Evolutionary conservation across 2,329 filamentous ascomycete species (phyloP).

Genomic region (Raffaelea albimanens): DNA sequence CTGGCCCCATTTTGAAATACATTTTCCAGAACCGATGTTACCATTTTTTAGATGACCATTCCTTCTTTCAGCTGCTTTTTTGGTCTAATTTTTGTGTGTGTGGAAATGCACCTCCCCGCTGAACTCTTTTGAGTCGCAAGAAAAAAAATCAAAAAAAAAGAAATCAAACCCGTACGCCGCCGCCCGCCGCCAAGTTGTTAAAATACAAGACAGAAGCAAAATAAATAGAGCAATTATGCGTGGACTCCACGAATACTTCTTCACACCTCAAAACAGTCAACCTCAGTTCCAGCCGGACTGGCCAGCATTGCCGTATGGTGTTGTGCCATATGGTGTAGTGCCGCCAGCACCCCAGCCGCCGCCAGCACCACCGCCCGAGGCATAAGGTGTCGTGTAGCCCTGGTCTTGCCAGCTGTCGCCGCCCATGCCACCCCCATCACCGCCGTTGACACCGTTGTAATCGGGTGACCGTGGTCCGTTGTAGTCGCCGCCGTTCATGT

Average conservation of each 20-base stretch:
- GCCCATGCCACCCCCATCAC: conserved; percentile 2
- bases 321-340: conserved; percentile 34
- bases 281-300: conserved; percentile 37
- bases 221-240: background rate
- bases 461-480: conserved; percentile 59
- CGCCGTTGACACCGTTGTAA: conserved; percentile 47
- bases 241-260: background rate
- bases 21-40: too few species aligned
- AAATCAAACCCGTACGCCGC: background rate
- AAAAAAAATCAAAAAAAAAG: conserved; percentile 1
- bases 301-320: conserved; percentile 41
- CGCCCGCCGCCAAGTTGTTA: background rate
- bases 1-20: too few species aligned
- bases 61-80: too few species aligned
- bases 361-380: conserved; percentile 28
- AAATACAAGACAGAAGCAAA: background rate
- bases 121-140: background rate
- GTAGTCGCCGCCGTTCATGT: conserved; percentile 37
- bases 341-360: conserved; percentile 53
- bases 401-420: conserved; percentile 47
- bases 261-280: background rate
- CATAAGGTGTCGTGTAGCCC: conserved; percentile 63
- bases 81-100: background rate
- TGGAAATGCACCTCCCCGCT: background rate
- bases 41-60: too few species aligned